Conservation (phyloP, 2,329 filamentous ascomycete genomes). For the Teratosphaeria viscida region DNA sequence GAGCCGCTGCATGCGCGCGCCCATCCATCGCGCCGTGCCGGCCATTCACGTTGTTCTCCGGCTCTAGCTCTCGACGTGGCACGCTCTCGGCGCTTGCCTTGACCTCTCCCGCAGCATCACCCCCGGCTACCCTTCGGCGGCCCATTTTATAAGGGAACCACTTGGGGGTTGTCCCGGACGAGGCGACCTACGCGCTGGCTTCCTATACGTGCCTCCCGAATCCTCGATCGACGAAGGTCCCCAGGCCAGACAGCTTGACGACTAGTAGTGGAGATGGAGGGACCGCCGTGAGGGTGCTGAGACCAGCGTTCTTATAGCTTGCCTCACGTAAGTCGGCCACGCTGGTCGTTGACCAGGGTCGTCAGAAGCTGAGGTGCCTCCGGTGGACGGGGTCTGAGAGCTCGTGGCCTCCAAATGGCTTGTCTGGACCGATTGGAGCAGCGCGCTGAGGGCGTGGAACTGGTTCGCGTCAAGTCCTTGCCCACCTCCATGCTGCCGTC, state of each 20-base stretch:
- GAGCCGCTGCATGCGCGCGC: conserved; percentile 1
- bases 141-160: neutral
- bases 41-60: conserved; percentile 10
- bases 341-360: conserved; percentile 2
- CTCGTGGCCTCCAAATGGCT: conserved; percentile 9
- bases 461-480: neutral
- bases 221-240: conserved; percentile 1
- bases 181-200: conserved; percentile 1
- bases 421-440: conserved; percentile 1
- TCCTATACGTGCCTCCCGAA: conserved; percentile 7
- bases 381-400: neutral
- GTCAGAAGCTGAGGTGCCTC: conserved; percentile 5
- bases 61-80: conserved; percentile 18
- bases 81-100: conserved; percentile 17
- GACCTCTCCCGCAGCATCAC: conserved; percentile 6
- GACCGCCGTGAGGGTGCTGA: conserved; percentile 4
- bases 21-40: conserved; percentile 8
- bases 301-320: conserved; percentile 8
- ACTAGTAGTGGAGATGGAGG: neutral
- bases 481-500: neutral
- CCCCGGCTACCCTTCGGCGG: neutral
- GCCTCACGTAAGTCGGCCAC: conserved; percentile 12
- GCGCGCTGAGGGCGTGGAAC: neutral
- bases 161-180: neutral
- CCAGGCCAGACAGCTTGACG: neutral